Percentiles rank a stretch among this genome's conserved stretches.
Evolutionary conservation across 192 early-diverging fungal species (phyloP).

Genomic region (Lobosporangium transversale): DNA sequence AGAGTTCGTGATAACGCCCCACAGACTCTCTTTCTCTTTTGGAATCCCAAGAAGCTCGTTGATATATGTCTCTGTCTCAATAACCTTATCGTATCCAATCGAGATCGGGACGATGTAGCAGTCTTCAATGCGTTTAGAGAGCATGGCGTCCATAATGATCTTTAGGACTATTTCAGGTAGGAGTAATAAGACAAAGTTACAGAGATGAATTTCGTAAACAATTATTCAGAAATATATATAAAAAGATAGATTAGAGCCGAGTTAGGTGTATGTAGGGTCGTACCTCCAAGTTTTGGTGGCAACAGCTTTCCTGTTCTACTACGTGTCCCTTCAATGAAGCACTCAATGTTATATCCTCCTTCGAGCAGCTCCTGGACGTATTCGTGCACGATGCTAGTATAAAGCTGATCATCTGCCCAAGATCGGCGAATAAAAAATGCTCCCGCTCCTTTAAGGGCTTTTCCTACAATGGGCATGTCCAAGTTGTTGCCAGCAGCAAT

Average conservation of each 20-base stretch:
- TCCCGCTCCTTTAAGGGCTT: constrained; percentile 69
- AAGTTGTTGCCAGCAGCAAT: constrained; percentile 90
- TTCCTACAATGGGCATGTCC: constrained; percentile 80
- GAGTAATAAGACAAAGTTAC: too few relatives aligned
- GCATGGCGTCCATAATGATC: constrained; percentile 79
- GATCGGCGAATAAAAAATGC: constrained; percentile 84
- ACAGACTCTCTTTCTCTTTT: constrained; percentile 82
- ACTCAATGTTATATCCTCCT: constrained; percentile 84
- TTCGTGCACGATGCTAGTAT: constrained; percentile 76
- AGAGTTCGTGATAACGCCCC: constrained; percentile 69
- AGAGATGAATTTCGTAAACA: too few relatives aligned
- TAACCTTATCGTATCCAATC: constrained; percentile 87
- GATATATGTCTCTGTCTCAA: constrained; percentile 82
- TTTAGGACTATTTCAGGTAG: constrained; percentile 66
- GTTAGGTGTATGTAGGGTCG: not conserved
- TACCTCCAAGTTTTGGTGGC: constrained; percentile 78
- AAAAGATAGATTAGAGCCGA: too few relatives aligned
- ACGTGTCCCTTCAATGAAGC: constrained; percentile 86
- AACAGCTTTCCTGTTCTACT: constrained; percentile 83
- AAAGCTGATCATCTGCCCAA: constrained; percentile 82
- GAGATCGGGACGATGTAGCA: constrained; percentile 82
- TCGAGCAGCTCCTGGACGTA: constrained; percentile 77
- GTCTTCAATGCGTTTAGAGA: constrained; percentile 68
- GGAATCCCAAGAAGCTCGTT: constrained; percentile 83
- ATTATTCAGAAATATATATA: too few relatives aligned